phyloP scores from a whole-genome alignment of 2,329 filamentous ascomycete species.

The Macrophomina phaseolina region DNA sequence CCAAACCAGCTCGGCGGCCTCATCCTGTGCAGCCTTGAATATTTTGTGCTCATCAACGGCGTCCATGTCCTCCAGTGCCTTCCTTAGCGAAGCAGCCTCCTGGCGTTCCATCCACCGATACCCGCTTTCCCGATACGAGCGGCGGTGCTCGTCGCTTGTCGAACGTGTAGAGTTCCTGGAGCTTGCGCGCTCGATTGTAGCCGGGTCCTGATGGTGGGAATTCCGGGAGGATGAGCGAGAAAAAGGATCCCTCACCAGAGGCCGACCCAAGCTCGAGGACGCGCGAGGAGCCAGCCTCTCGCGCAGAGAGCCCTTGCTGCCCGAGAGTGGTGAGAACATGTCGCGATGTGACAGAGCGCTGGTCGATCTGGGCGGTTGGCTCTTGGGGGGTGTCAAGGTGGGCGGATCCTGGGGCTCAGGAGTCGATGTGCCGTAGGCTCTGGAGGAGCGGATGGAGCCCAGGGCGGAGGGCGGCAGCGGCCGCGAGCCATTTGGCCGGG shows the following conservation, averaged over 20 bases:
- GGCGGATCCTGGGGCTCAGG: conserved; percentile 33
- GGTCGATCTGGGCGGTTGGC: conserved; percentile 10
- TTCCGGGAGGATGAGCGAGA: conserved; percentile 47
- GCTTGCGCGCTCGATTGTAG: conserved; percentile 57
- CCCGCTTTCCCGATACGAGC: conserved; percentile 75
- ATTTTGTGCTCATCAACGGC: conserved; percentile 67
- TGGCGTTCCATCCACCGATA: conserved; percentile 82
- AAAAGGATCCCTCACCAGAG: conserved; percentile 46
- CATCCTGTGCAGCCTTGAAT: conserved; percentile 73
- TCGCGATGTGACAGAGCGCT: conserved; percentile 29
- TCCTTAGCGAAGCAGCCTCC: conserved; percentile 71
- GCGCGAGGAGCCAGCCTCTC: conserved; percentile 34
- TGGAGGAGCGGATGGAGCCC: conserved; percentile 33
- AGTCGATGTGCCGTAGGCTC: conserved; percentile 33
- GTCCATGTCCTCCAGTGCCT: conserved; percentile 77
- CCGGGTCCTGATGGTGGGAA: conserved; percentile 42
- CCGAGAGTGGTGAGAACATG: conserved; percentile 38
- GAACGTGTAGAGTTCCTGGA: conserved; percentile 22
- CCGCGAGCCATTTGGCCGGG: conserved; percentile 73
- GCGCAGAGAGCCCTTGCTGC: conserved; percentile 42
- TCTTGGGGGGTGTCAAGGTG: conserved; percentile 31
- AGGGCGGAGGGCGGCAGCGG: conserved; percentile 62
- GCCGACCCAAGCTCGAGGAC: conserved; percentile 27
- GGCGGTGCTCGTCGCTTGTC: conserved; percentile 61
- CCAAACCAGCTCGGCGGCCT: conserved; percentile 80